These are phyloP conservation scores for Volvox carteri DNA, from an alignment of 163 green algal genomes.

Conservation along the genomic window DNA sequence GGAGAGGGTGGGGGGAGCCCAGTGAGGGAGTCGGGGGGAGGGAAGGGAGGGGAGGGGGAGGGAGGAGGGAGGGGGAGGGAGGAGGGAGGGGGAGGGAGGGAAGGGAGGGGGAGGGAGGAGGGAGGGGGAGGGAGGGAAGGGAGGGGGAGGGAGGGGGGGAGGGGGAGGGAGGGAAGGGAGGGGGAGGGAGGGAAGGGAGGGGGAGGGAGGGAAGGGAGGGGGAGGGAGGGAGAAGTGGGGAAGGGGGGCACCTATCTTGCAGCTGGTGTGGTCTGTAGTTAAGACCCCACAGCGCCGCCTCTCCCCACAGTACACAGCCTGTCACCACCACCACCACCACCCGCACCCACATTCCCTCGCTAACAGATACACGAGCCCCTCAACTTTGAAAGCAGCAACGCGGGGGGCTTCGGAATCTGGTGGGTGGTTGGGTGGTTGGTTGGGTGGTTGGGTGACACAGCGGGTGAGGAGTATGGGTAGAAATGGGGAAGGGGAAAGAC, in stretches of 20 bases:
- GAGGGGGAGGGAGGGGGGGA: not conserved
- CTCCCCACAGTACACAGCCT: not conserved
- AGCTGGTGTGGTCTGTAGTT: not conserved
- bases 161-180: not conserved
- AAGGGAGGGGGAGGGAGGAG: not conserved
- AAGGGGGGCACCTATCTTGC: not conserved
- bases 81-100: not conserved
- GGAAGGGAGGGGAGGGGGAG: not conserved
- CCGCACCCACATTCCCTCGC: not conserved
- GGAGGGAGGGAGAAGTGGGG: not conserved
- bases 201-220: not conserved
- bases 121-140: not conserved
- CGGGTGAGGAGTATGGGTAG: not conserved
- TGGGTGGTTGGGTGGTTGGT: not conserved
- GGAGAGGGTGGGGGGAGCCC: conserved; percentile 45
- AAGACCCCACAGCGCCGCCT: not conserved
- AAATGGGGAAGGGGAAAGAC: too few relatives aligned
- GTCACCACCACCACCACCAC: too few relatives aligned
- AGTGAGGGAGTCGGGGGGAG: not conserved
- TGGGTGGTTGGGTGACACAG: not conserved
- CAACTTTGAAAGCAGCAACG: conserved; percentile 61
- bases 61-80: not conserved
- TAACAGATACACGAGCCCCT: conserved; percentile 69
- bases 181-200: not conserved
- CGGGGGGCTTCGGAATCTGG: conserved; percentile 79